phyloP scores from a whole-genome alignment of 148 eudicot species.

The Silene uniflora region DNA sequence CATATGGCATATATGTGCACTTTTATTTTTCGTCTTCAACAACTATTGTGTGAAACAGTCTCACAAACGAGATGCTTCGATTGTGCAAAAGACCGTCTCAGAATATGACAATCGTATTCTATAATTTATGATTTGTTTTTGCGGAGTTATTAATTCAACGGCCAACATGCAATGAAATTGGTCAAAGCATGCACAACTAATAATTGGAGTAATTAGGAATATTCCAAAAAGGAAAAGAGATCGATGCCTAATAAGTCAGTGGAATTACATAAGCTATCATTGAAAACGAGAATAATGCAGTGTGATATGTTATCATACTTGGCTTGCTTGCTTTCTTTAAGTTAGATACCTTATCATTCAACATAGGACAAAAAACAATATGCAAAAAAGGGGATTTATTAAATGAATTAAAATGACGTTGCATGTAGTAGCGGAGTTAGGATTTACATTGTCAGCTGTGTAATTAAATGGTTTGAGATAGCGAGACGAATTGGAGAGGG shows the following conservation, averaged over 20 bases:
- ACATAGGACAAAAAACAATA: not conserved
- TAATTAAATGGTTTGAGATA: too few relatives aligned
- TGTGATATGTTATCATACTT: slow-evolving; percentile 15
- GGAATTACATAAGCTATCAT: slow-evolving; percentile 18
- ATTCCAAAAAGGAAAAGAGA: not conserved
- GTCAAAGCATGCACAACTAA: not conserved
- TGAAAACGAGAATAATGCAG: slow-evolving; percentile 1
- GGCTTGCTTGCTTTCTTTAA: not conserved
- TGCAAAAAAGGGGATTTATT: too few relatives aligned
- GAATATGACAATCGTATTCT: too few relatives aligned
- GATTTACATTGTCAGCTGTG: too few relatives aligned
- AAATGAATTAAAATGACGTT: not conserved
- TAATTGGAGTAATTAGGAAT: not conserved
- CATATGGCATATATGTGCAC: too few relatives aligned
- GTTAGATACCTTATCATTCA: slow-evolving; percentile 18
- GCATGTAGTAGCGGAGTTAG: too few relatives aligned
- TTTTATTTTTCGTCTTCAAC: too few relatives aligned
- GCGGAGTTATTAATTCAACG: not conserved
- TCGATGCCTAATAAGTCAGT: slow-evolving; percentile 1
- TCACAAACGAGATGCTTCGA: too few relatives aligned
- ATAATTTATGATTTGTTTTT: too few relatives aligned
- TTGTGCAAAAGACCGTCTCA: too few relatives aligned
- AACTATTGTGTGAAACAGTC: too few relatives aligned
- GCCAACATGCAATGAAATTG: not conserved
- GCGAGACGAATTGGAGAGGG: too few relatives aligned